phyloP scores from a whole-genome alignment of 75 land plant genomes.

The Larix kaempferi region DNA sequence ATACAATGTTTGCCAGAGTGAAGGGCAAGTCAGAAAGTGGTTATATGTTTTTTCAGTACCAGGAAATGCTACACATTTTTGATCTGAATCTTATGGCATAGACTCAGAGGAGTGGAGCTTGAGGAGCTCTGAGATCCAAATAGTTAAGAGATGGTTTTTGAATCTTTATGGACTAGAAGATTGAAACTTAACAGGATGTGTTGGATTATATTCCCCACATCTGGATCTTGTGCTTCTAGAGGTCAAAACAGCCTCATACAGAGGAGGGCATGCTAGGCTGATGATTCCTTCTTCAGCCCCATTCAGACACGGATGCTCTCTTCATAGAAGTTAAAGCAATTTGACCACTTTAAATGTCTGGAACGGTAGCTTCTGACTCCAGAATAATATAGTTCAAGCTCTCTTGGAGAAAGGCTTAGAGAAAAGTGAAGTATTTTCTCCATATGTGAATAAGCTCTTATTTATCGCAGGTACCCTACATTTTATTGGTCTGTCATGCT shows the following conservation, averaged over 20 bases:
- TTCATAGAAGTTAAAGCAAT: not conserved
- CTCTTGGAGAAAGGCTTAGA: not conserved
- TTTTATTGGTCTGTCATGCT: too few relatives aligned
- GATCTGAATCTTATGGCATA: not conserved
- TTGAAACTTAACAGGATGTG: not conserved
- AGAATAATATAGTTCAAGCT: not conserved
- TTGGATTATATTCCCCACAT: not conserved
- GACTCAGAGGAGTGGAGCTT: not conserved
- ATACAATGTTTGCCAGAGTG: not conserved
- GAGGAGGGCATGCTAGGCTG: not conserved
- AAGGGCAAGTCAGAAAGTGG: not conserved
- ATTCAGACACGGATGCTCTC: not conserved
- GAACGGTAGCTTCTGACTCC: not conserved
- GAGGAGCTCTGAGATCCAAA: not conserved
- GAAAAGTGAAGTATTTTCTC: not conserved
- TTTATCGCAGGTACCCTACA: too few relatives aligned
- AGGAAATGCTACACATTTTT: not conserved
- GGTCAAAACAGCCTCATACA: not conserved
- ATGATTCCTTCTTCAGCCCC: constrained; percentile 5
- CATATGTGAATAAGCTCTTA: not conserved
- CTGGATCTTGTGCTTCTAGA: not conserved
- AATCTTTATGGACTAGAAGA: not conserved
- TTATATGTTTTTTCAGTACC: not conserved
- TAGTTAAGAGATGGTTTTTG: too few relatives aligned
- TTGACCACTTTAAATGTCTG: constrained; percentile 1